phyloP scores from a whole-genome alignment of 495 filamentous ascomycete genomes.

The Aspergillus leporis region DNA sequence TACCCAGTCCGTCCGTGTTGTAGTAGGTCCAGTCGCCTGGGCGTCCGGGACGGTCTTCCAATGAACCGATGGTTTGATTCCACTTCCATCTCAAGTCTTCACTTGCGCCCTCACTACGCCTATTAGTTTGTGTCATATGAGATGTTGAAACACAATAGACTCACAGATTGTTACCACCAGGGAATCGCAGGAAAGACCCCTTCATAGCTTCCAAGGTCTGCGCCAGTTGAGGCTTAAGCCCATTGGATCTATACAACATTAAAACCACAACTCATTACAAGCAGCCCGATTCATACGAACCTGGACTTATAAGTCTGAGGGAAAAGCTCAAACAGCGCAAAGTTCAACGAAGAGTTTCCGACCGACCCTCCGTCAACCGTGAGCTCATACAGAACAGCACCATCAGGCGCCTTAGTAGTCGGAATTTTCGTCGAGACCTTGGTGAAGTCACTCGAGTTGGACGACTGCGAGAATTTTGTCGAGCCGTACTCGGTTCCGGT shows the following conservation, averaged over 20 bases:
- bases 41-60: slow-evolving; percentile 59
- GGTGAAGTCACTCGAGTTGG: slow-evolving; percentile 23
- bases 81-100: slow-evolving; percentile 57
- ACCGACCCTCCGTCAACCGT: slow-evolving; percentile 50
- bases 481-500: slow-evolving; percentile 29
- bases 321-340: slow-evolving; percentile 63
- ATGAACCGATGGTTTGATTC: slow-evolving; percentile 62
- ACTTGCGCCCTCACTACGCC: slow-evolving; percentile 44
- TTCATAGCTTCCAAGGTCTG: slow-evolving; percentile 53
- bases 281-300: slow-evolving; percentile 1
- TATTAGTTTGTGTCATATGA: slow-evolving; percentile 4
- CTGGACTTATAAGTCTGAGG: slow-evolving; percentile 57
- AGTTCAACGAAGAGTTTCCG: slow-evolving; percentile 49
- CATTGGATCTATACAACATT: slow-evolving; percentile 49
- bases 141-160: not conserved
- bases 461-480: slow-evolving; percentile 20
- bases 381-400: slow-evolving; percentile 61
- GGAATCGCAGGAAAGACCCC: slow-evolving; percentile 58
- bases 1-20: slow-evolving; percentile 58
- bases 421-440: slow-evolving; percentile 28
- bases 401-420: slow-evolving; percentile 50
- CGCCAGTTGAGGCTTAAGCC: slow-evolving; percentile 55
- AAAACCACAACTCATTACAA: not conserved
- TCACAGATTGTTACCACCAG: slow-evolving; percentile 61
- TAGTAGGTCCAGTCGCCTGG: slow-evolving; percentile 57